These are phyloP conservation scores for Zizania palustris DNA, from an alignment of 202 grass and related monocot genomes.

Conservation along the genomic window DNA sequence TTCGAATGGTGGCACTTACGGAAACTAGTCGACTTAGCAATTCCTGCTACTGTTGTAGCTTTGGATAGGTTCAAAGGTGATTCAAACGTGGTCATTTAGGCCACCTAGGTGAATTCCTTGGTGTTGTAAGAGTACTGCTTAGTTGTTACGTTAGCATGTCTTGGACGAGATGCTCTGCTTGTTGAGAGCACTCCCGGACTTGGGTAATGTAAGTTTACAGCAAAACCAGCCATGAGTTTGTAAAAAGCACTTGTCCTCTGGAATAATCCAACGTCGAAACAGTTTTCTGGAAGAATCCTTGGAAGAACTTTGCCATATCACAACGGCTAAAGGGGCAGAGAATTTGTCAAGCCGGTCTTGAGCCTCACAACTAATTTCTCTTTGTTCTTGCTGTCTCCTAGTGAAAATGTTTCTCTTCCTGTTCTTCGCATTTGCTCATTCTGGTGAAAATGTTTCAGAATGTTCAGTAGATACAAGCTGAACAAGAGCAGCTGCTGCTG, in stretches of 20 bases:
- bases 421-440: too few species aligned
- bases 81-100: slow-evolving; percentile 35
- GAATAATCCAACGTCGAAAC: background rate
- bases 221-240: background rate
- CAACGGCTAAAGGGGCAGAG: too few species aligned
- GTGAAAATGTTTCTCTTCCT: too few species aligned
- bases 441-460: too few species aligned
- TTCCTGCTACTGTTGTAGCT: background rate
- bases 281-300: background rate
- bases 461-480: too few species aligned
- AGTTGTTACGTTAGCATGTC: slow-evolving; percentile 29
- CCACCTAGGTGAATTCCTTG: slow-evolving; percentile 1
- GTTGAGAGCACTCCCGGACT: background rate
- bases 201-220: slow-evolving; percentile 6
- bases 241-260: background rate
- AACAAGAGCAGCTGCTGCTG: too few species aligned
- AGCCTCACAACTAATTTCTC: too few species aligned
- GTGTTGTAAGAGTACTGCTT: slow-evolving; percentile 39
- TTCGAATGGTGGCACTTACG: slow-evolving; percentile 35
- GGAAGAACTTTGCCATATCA: too few species aligned
- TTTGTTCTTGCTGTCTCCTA: too few species aligned
- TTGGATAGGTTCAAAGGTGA: slow-evolving; percentile 33
- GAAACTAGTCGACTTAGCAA: slow-evolving; percentile 43
- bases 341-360: too few species aligned
- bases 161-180: background rate